Base-by-base conservation (phyloP, 2,329 filamentous ascomycete genomes). In the Ophidiomyces ophidiicola region DNA sequence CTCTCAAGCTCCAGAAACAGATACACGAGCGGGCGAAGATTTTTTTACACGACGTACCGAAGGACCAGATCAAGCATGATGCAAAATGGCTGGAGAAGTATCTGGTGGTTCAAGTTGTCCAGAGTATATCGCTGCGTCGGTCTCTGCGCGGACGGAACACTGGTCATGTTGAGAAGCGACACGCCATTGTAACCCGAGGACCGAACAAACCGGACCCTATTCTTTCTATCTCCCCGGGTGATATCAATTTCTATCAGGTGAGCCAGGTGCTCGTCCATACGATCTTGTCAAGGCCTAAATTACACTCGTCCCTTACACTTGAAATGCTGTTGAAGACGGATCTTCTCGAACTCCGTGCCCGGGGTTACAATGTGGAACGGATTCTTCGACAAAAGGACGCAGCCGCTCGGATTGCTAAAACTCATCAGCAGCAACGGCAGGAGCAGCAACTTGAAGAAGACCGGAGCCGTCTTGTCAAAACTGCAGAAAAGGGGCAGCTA, bases 351-450 rank as follows among this genome's bases (percentile, higher is more conserved):
- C 65, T 98, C 28, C 79, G 84, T 51, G 77, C 78, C 44, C 84
- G 90, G 47, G 90, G 90, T 1, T 96, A 94, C 67, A 96, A 98
- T 49, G 90, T 98, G 26, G 85, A 94, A 53, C 80, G 90, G 35
- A 96, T 98, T 46, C 69, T 98, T 15, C 76, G 84, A 25, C 80
- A 80, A 39, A 92, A 92, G 63, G 85, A 82, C 14, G 82, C 83
- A 2, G 86, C 96, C 58, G 83, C 84, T 4, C 76, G 83, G 37
- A 78, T 96, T 47, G 86, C 85, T 0, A 87, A 94, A 53, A 81
- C 82, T 51, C 78, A 85, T 56, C 74, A 82, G 34, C 78, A 80
- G 52, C 79, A 79, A 52, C 24, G 24, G n/a, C 74, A 82, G 34
- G 78, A 80, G 52, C 53, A 35, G 19, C 77, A 82, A 24, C 59